Evolutionary conservation across 306 rosid species (phyloP), one percentile per base, ranked within the genome.

Genomic region (Glycine soja): DNA sequence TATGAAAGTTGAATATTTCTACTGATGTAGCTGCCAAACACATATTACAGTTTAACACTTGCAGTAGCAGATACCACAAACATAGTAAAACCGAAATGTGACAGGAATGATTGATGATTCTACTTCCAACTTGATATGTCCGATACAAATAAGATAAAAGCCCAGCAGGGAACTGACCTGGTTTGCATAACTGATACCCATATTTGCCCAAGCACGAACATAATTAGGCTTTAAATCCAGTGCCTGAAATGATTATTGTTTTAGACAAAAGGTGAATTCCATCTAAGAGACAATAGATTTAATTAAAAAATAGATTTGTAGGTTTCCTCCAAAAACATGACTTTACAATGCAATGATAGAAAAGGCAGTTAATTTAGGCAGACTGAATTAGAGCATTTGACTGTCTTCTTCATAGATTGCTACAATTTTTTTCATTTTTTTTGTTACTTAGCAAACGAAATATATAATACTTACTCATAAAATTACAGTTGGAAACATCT

Each of bases 171-270:
- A 73, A 80, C 77, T 50, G 66, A 95, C 99, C 97, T 95, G 99
- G 85, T 95, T 95, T 58, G 99, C 99, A 66, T 91, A 95, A 69
- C 99, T 93, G 89, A 95, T 93, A 74, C 99, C 99, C 98, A 95
- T 95, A 82, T 95, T 95, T 74, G 99, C 98, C 99, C 99, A 95
- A 61, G 99, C 99, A 69, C 98, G 99, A 62, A 95, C 99, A 72
- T 95, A 95, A 83, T 95, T 95, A 71, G 99, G 99, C 87, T 95
- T 95, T 87, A 95, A 90, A 90, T 95, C 99, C 43, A 95, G 86
- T 19, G 99, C 99, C 99, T 95, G 88, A 18, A 83, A 67, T 40
- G 9, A 77, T 59, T 61, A 69, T 48, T 56, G 54, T 73, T 61
- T 65, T 50, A 70, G 77, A 34, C 79, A 63, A 62, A 74, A 63